Percentiles rank a stretch among this genome's conserved stretches.
Evolutionary conservation across 169 alveolate species (phyloP).

Genomic region (Plasmodium sp.): DNA sequence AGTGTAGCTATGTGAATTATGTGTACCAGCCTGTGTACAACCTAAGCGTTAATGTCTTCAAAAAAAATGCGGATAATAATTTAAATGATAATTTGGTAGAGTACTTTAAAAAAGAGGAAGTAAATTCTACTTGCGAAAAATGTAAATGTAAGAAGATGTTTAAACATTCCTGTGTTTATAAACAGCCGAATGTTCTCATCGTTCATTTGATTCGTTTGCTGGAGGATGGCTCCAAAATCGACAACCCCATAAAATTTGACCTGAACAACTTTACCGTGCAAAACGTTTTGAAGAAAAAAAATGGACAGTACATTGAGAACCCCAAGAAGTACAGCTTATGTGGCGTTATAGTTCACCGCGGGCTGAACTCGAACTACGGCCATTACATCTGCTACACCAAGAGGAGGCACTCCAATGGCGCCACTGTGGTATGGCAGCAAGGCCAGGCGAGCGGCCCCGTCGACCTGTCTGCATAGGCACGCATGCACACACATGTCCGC

Average conservation of each 20-base stretch:
- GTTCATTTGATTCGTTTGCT: slow-evolving; percentile 47
- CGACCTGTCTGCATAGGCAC: background rate
- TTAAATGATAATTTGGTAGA: slow-evolving; percentile 65
- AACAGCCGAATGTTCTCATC: slow-evolving; percentile 53
- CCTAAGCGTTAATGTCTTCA: slow-evolving; percentile 58
- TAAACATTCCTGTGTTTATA: slow-evolving; percentile 43
- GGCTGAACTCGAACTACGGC: slow-evolving; percentile 45
- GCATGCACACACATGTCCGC: background rate
- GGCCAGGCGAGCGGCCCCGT: background rate
- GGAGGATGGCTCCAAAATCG: slow-evolving; percentile 65
- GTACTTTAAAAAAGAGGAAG: slow-evolving; percentile 71
- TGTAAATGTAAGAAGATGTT: slow-evolving; percentile 62
- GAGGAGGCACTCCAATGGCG: slow-evolving; percentile 58
- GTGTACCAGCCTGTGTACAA: slow-evolving; percentile 61
- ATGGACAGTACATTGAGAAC: slow-evolving; percentile 19
- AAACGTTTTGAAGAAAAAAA: slow-evolving; percentile 39
- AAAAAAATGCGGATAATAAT: slow-evolving; percentile 69
- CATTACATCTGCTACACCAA: slow-evolving; percentile 66
- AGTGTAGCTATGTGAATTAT: slow-evolving; percentile 56
- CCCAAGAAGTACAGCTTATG: slow-evolving; percentile 35
- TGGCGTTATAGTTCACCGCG: slow-evolving; percentile 63
- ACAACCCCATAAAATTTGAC: slow-evolving; percentile 54
- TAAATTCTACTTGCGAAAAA: slow-evolving; percentile 69
- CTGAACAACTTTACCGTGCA: slow-evolving; percentile 17
- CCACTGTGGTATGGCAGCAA: slow-evolving; percentile 14